Percentiles rank a stretch among this genome's conserved stretches.
Conservation (phyloP, 176 grass and related monocot genomes). For the Aechmea fasciata region DNA sequence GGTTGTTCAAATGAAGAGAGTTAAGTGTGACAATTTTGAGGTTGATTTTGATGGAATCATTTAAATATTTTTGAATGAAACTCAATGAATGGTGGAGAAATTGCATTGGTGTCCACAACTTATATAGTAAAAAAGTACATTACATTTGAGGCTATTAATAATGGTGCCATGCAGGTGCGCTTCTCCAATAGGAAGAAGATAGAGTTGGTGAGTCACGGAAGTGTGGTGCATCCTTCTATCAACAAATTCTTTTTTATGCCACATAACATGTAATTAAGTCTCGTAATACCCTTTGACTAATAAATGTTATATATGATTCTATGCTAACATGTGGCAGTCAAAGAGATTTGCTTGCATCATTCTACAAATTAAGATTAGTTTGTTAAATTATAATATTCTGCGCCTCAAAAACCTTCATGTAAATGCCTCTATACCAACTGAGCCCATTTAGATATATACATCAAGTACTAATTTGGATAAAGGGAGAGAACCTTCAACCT, state of each 20-base stretch:
- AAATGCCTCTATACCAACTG: no score
- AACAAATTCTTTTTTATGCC: background rate
- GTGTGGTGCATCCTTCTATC: background rate
- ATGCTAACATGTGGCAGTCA: no score
- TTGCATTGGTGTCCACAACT: background rate
- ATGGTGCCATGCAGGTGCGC: slow-evolving; percentile 1
- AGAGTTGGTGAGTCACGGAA: slow-evolving; percentile 23
- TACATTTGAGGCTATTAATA: slow-evolving; percentile 1
- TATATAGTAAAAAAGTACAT: background rate
- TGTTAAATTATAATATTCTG: no score
- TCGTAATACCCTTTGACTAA: background rate
- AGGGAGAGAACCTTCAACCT: background rate
- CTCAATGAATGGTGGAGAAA: background rate
- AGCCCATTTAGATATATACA: no score
- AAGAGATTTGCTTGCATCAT: no score
- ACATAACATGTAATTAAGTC: background rate
- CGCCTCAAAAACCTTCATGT: no score
- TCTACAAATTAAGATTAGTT: no score
- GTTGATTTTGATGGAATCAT: no score
- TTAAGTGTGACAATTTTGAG: slow-evolving; percentile 11
- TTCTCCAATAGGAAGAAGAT: slow-evolving; percentile 1
- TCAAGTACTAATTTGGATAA: background rate
- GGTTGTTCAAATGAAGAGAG: background rate
- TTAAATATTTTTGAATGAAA: no score
- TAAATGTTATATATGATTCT: no score